Base-by-base conservation (phyloP, 208 protist genomes). In the Herpetomonas tarakana region DNA sequence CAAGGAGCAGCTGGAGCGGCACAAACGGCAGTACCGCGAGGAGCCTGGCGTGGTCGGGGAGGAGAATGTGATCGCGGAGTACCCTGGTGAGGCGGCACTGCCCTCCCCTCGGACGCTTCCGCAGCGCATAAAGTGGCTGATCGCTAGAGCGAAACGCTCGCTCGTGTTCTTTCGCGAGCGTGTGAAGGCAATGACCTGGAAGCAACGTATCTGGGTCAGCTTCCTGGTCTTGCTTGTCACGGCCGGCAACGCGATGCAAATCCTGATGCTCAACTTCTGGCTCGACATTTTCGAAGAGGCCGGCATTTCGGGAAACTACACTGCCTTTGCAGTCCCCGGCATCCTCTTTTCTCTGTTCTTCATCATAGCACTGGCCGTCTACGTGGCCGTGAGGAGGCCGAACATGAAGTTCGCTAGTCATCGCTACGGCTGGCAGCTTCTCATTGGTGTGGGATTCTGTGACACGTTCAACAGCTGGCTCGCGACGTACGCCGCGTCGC, bases 181-280 rank as follows among this genome's bases (percentile, higher is more conserved):
- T 18, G 27, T 86, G 39, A 55, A 58, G 12, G 18, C 18, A 21
- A 80, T 74, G 70, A 62, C 72, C 7, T 51, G 52, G 47, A 60
- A 62, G 50, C 72, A 74, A n/a, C 41, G 88, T 21, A 14, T 79
- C 31, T 89, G 76, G 59, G 68, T 85, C 14, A 11, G 62, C 14
- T 2, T 83, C 14, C 68, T 89, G 18, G 72, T 94, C 21, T 16
- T 68, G 26, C 53, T 88, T n/a, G 71, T 94, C 21, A 87, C 78
- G 62, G 62, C 71, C 0, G 87, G 87, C 25, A 91, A 91, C 67
- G 63, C 80, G 1, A 77, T 94, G 76, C 83, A 94, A 59, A 88
- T 94, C 19, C 73, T 94, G 52, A 85, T 87, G 74, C 66, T 94
- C 3, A 94, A 94, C 68, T 91, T 91, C 70, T 94, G 87, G 84